Base-by-base conservation (phyloP, 345 rosid species). In the Cardamine chenopodiifolia region DNA sequence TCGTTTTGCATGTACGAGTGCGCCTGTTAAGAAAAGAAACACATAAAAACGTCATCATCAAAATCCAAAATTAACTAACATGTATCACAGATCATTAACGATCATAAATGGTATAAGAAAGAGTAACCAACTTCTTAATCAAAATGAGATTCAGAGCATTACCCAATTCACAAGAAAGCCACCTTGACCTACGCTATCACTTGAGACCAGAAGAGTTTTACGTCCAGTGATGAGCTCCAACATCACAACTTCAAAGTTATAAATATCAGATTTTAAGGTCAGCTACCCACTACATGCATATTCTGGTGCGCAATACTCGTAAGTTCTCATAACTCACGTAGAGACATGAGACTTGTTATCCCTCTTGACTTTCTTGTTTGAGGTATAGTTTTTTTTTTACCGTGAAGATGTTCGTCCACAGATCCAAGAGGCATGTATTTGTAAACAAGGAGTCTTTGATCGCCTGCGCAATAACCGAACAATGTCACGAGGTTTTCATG, bases 251-350 rank as follows among this genome's bases (percentile, higher is more conserved):
- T 92, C 94, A 47, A 85, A 87, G 81, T 92, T 82, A 70, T 80
- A 90, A n/a, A 90, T 83, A 71, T 90, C 97, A 1, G 90, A 83
- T 65, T 81, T 90, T 65, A 62, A 25, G 0, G 89, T 87, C 72
- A 90, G 28, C 48, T 81, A 85, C 25, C 94, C 92, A 19, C 73
- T 87, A 8, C 5, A 32, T 2, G 83, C 87, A 62, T 87, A 90
- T 77, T 90, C 97, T 0, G 92, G 97, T 50, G 94, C 92, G 35
- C 97, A 90, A 58, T 90, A 88, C 22, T 92, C 97, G 1, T 76
- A 84, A 32, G 92, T 87, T 25, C 97, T 94, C 89, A 90, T 87
- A 35, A 87, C 82, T 71, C 87, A 80, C 15, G 93, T 88, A 44
- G 92, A 77, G 62, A 90, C 90, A 72, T 88, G 85, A 23, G 92